Conservation (phyloP, 768 basidiomycete species). For the Suillus tomentosus region DNA sequence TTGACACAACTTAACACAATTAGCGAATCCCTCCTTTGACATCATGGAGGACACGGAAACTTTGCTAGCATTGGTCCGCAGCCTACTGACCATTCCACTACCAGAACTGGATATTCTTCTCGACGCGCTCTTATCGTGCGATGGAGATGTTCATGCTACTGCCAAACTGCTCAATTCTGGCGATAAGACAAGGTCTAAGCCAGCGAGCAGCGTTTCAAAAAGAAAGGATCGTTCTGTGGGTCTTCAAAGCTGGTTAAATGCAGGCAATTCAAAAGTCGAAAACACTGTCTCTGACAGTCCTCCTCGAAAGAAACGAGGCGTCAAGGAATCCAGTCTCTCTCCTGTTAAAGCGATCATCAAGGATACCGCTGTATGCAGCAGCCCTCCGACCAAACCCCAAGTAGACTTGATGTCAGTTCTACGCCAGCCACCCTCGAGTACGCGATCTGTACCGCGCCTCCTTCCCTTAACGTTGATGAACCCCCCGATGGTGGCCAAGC, state of each 20-base stretch:
- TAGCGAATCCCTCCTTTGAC: background rate
- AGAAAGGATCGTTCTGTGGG: slow-evolving; percentile 51
- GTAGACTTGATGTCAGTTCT: slow-evolving; percentile 60
- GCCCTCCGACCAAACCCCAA: slow-evolving; percentile 32
- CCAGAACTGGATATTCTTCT: slow-evolving; percentile 48
- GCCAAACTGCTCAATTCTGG: slow-evolving; percentile 41
- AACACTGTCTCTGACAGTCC: background rate
- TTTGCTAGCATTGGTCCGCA: slow-evolving; percentile 66
- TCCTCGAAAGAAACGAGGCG: slow-evolving; percentile 20
- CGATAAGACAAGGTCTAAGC: slow-evolving; percentile 13
- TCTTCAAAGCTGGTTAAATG: slow-evolving; percentile 59
- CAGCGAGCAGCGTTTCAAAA: slow-evolving; percentile 29
- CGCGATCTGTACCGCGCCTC: slow-evolving; percentile 37
- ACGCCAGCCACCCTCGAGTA: slow-evolving; percentile 46
- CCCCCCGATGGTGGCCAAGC: slow-evolving; percentile 62
- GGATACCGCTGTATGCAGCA: slow-evolving; percentile 18
- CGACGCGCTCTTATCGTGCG: slow-evolving; percentile 55
- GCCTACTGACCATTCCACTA: slow-evolving; percentile 44
- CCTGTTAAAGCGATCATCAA: slow-evolving; percentile 14
- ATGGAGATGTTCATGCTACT: slow-evolving; percentile 59
- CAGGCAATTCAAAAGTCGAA: slow-evolving; percentile 9
- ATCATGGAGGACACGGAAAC: slow-evolving; percentile 61
- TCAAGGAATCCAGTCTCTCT: slow-evolving; percentile 14
- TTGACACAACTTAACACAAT: background rate
- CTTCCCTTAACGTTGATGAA: slow-evolving; percentile 65